Percentiles rank a stretch among this genome's conserved stretches.
Conservation (phyloP, 148 eudicot species). For the Salicornia ramosissima region DNA sequence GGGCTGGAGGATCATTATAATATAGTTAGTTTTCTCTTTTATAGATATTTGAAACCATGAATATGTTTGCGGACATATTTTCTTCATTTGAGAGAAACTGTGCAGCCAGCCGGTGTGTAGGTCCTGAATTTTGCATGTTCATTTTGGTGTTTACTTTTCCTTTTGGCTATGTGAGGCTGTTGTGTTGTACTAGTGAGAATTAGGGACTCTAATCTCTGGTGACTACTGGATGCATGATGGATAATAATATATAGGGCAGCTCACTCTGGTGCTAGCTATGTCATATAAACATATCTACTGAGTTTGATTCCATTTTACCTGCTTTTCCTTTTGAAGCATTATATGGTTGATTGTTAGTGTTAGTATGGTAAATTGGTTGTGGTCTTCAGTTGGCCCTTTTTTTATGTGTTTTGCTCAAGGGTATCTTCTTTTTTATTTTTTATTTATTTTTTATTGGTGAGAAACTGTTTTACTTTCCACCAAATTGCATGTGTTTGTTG, state of each 20-base stretch:
- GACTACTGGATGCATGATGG: not conserved
- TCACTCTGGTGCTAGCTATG: not conserved
- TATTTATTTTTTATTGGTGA: too few species aligned
- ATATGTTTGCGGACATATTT: not conserved
- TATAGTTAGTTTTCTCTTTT: not conserved
- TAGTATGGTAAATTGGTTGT: not conserved
- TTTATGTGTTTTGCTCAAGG: not conserved
- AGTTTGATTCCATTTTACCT: not conserved
- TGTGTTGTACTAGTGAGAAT: not conserved
- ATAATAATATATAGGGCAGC: not conserved
- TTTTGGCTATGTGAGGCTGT: not conserved
- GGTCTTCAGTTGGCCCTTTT: not conserved
- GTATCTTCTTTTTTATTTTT: too few species aligned
- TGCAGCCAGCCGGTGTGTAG: not conserved
- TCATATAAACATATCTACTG: not conserved
- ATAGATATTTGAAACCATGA: not conserved
- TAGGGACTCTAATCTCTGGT: not conserved
- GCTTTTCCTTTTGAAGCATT: not conserved
- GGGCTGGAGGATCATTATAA: not conserved
- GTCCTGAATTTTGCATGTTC: not conserved
- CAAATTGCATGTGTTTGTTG: too few species aligned
- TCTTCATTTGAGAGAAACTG: not conserved
- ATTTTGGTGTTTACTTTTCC: not conserved
- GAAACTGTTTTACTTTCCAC: too few species aligned
- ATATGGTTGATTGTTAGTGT: not conserved